Evolutionary conservation across 257 asterid genomes (phyloP).

Genomic region (Fraxinus excelsior): DNA sequence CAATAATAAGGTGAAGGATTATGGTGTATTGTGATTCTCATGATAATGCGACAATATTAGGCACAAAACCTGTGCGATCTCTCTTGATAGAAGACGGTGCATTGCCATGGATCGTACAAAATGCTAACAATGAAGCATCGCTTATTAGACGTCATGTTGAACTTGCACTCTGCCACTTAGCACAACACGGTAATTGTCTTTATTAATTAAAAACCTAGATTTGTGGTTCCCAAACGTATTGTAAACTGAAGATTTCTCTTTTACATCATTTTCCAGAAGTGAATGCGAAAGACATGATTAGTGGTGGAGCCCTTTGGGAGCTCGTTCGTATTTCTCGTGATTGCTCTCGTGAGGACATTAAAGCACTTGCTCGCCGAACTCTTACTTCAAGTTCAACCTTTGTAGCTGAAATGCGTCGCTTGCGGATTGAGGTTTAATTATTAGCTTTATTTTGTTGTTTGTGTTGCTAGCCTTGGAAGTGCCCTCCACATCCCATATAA

Average conservation of each 20-base stretch:
- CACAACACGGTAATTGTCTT: conserved; percentile 82
- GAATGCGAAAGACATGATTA: conserved; percentile 85
- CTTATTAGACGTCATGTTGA: conserved; percentile 94
- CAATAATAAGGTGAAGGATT: not conserved
- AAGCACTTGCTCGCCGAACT: conserved; percentile 89
- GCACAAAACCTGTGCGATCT: conserved; percentile 73
- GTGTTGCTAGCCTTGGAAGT: conserved; percentile 27
- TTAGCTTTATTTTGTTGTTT: conserved; percentile 11
- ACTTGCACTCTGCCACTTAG: conserved; percentile 97
- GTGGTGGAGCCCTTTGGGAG: conserved; percentile 99
- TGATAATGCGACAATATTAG: conserved; percentile 34
- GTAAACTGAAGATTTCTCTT: not conserved
- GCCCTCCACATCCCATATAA: conserved; percentile 7
- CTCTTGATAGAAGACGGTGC: conserved; percentile 90
- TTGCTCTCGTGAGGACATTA: conserved; percentile 94
- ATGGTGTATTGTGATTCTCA: not conserved
- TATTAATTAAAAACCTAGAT: conserved; percentile 2
- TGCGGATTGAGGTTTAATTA: conserved; percentile 74
- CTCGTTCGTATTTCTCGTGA: conserved; percentile 95
- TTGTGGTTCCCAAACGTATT: conserved; percentile 10
- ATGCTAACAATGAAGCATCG: conserved; percentile 94
- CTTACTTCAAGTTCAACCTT: conserved; percentile 84
- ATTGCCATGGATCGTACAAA: conserved; percentile 93
- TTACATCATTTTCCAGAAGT: conserved; percentile 53
- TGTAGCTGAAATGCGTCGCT: conserved; percentile 76